These are phyloP conservation scores for Nematodospora valgi DNA, from an alignment of 805 yeast genomes.

Conservation along the genomic window DNA sequence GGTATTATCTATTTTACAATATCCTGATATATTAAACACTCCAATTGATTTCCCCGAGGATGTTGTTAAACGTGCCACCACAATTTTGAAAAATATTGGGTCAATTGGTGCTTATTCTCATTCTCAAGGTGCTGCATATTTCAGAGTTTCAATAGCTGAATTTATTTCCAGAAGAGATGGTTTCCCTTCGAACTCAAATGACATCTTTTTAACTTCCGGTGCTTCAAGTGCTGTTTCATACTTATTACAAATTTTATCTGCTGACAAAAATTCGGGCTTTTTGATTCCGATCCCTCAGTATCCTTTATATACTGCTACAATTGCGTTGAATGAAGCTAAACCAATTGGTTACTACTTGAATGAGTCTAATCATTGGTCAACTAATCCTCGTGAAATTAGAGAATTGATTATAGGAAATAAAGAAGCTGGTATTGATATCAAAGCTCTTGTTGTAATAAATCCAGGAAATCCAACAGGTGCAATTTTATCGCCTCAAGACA, in stretches of 20 bases:
- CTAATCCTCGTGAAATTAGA: constrained; percentile 65
- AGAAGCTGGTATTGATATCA: constrained; percentile 56
- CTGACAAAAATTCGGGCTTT: constrained; percentile 67
- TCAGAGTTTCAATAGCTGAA: constrained; percentile 76
- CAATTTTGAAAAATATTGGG: constrained; percentile 59
- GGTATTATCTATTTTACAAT: constrained; percentile 80
- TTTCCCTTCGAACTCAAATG: constrained; percentile 54
- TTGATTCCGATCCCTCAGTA: constrained; percentile 97
- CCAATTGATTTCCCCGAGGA: constrained; percentile 52
- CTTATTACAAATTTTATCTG: constrained; percentile 65
- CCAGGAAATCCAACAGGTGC: constrained; percentile 99
- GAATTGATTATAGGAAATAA: constrained; percentile 46
- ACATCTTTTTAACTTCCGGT: constrained; percentile 85
- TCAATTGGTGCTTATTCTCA: constrained; percentile 94
- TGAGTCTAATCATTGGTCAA: constrained; percentile 81
- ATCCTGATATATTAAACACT: constrained; percentile 61
- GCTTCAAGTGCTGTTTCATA: constrained; percentile 93
- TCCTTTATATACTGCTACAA: constrained; percentile 94
- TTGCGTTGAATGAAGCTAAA: constrained; percentile 77
- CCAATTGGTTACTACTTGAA: constrained; percentile 85
- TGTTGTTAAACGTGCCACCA: constrained; percentile 67
- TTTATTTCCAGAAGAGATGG: constrained; percentile 83
- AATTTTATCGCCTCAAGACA: constrained; percentile 60
- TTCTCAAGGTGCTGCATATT: constrained; percentile 78
- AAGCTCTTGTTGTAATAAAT: constrained; percentile 87